Evolutionary conservation across 2,329 filamentous ascomycete genomes (phyloP), one percentile per base, ranked within the genome.

Genomic region (Colletotrichum paranaense): DNA sequence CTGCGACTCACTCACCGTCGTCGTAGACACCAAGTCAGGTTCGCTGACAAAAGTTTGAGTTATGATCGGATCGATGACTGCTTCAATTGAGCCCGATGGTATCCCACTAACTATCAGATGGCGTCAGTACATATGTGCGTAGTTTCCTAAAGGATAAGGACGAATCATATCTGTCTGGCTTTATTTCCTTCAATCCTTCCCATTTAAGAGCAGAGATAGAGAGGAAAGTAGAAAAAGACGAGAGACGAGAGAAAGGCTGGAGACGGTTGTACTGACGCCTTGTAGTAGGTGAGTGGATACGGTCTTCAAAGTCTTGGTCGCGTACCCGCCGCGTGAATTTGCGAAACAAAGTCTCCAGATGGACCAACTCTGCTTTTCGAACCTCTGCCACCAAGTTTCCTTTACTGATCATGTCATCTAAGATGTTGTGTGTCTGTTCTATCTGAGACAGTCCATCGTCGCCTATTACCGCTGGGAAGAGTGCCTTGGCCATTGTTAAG

Each of bases 401-500:
- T 1, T 79, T 78, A 1, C 53, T 46, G 0, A 81, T 78, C 79
- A 84, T 81, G 19, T 80, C 79, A 19, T 81, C 79, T 0, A 85
- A 73, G 1, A 84, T 80, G 3, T 75, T 78, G 58, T 76, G 79
- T 2, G 69, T 79, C 32, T 75, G 72, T 1, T 72, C 72, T 14
- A 67, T 76, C 62, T 75, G 78, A 14, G 68, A 52, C 14, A 81
- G 77, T 12, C 76, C 75, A 24, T 82, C 79, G 1, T 56, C 12
- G 1, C 81, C 79, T 0, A 76, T 75, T 0, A 79, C 75, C 16
- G 74, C 77, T 0, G 82, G 82, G 68, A 84, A 84, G 1, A 84
- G 73, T 0, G 79, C 75, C 3, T 79, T 81, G 32, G 82, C 82
- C 78, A 84, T 84, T 16, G 77, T 78, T 0, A 84, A 74, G 64